phyloP scores from a whole-genome alignment of 257 asterid genomes.

The Solanum neorickii region DNA sequence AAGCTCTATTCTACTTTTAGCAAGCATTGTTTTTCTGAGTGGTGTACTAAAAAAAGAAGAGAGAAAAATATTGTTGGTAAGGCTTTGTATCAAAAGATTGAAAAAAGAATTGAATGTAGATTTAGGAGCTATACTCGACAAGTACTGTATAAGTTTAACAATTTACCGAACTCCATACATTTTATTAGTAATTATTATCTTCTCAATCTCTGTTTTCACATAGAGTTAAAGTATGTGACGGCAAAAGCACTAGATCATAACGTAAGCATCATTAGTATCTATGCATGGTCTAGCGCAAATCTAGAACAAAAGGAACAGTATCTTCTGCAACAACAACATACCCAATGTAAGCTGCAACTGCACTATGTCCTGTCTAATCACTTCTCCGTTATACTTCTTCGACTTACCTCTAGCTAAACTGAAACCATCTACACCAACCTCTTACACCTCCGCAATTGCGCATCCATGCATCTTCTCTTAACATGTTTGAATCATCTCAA shows the following conservation, averaged over 20 bases:
- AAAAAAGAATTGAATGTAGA: background rate
- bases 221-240: background rate
- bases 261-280: background rate
- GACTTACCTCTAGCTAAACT: background rate
- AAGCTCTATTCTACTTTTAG: background rate
- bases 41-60: background rate
- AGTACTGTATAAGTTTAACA: background rate
- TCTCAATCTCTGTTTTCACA: background rate
- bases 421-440: background rate
- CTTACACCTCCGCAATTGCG: background rate
- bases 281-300: background rate
- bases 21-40: background rate
- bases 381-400: background rate
- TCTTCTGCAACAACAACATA: background rate
- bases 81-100: background rate
- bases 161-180: background rate
- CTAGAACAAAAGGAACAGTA: background rate
- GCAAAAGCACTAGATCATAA: background rate
- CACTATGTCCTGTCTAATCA: background rate
- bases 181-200: background rate
- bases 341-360: background rate
- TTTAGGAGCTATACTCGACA: background rate
- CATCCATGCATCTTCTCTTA: background rate
- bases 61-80: background rate
- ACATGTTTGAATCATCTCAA: background rate